phyloP scores from a whole-genome alignment of 78 protist species.

The Creolimax fragrantissima region DNA sequence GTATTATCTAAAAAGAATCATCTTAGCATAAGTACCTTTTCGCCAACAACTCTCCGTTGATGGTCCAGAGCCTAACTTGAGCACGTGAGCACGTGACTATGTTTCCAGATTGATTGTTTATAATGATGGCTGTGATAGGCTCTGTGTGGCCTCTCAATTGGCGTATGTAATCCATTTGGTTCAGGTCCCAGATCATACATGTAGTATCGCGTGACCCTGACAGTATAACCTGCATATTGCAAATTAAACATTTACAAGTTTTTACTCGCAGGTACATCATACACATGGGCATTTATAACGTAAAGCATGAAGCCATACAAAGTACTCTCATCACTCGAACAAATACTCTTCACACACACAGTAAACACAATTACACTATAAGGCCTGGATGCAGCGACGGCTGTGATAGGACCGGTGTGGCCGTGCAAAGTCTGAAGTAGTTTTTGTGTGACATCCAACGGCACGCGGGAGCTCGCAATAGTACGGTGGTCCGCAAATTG shows the following conservation, averaged over 20 bases:
- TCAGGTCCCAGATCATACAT: conserved; percentile 66
- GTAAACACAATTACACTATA: conserved; percentile 41
- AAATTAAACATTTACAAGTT: no score
- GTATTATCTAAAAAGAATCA: not conserved
- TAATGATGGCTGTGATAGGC: not conserved
- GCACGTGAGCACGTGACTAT: not conserved
- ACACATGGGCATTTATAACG: no score
- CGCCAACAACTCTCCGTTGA: not conserved
- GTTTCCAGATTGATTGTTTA: not conserved
- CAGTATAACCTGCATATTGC: not conserved
- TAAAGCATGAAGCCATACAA: no score
- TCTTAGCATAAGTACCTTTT: not conserved
- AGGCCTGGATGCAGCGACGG: conserved; percentile 38
- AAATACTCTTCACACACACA: not conserved
- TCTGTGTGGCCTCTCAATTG: conserved; percentile 3
- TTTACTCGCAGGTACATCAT: no score
- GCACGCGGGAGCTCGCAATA: not conserved
- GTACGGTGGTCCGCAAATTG: not conserved
- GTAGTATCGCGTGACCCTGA: not conserved
- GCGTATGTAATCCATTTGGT: conserved; percentile 36
- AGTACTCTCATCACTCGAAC: no score
- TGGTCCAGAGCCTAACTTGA: not conserved
- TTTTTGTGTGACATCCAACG: not conserved
- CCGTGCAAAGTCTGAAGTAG: conserved; percentile 34
- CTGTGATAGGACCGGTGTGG: conserved; percentile 44